Conservation (phyloP, 345 rosid species). For the Dimocarpus longan region DNA sequence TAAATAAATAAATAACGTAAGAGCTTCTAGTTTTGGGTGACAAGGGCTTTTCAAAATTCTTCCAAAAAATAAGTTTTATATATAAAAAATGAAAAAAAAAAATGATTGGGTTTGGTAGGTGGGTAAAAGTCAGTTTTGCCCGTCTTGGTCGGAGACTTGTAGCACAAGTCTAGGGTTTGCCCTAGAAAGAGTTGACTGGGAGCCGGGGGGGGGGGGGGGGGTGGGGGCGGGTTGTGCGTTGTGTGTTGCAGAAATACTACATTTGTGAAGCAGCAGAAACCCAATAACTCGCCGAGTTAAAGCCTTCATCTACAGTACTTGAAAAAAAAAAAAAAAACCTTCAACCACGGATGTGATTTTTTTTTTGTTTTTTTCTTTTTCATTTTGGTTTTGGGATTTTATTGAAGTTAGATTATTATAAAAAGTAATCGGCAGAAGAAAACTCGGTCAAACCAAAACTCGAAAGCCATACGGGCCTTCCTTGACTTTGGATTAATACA, state of each 20-base stretch:
- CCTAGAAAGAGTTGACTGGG: background rate
- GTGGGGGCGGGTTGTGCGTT: too few species aligned
- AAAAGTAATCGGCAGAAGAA: background rate
- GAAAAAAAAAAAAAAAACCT: too few species aligned
- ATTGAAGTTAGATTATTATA: background rate
- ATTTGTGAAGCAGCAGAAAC: background rate
- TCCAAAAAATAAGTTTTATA: too few species aligned
- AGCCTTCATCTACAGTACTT: too few species aligned
- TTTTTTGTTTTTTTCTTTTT: background rate
- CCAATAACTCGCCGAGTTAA: conserved; percentile 1
- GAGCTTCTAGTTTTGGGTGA: too few species aligned
- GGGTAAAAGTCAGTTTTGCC: background rate
- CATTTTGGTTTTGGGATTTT: background rate
- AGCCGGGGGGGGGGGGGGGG: too few species aligned
- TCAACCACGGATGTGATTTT: background rate
- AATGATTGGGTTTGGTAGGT: background rate
- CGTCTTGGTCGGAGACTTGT: background rate
- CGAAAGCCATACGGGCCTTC: background rate
- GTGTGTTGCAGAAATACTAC: too few species aligned
- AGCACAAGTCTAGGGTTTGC: background rate
- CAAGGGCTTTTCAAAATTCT: too few species aligned
- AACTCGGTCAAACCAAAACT: conserved; percentile 16
- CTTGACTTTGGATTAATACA: background rate
- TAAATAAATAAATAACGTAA: too few species aligned
- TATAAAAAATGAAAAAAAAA: too few species aligned